Percentiles rank a stretch among this genome's conserved stretches.
Evolutionary conservation across 805 yeast species (phyloP).

Genomic region (Candida ponderosae): DNA sequence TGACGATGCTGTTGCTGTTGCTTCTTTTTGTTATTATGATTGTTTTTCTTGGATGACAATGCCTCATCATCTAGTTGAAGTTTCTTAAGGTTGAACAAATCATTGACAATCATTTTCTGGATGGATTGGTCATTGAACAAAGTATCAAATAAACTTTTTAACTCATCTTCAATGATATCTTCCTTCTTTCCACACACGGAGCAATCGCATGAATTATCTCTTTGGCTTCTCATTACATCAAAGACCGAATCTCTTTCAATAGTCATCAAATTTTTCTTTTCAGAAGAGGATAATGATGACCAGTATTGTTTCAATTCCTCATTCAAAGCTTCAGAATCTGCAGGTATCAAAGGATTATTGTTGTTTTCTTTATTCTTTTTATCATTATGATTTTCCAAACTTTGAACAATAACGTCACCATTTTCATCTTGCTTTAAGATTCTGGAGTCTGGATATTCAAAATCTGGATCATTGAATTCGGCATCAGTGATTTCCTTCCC

Average conservation of each 20-base stretch:
- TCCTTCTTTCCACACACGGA: conserved; percentile 71
- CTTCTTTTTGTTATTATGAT: background rate
- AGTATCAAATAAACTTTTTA: conserved; percentile 64
- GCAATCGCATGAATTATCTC: conserved; percentile 56
- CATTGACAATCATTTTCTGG: conserved; percentile 2
- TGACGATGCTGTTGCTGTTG: conserved; percentile 1
- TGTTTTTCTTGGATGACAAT: conserved; percentile 2
- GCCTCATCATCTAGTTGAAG: no score
- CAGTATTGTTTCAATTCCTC: conserved; percentile 37
- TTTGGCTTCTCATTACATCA: conserved; percentile 53
- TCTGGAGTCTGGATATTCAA: conserved; percentile 66
- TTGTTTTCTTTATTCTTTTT: conserved; percentile 10
- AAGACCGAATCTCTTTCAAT: conserved; percentile 66
- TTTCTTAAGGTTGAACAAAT: background rate
- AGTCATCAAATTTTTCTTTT: conserved; percentile 52
- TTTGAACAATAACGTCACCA: conserved; percentile 71
- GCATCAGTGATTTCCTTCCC: conserved; percentile 24
- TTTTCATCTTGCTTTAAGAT: conserved; percentile 63
- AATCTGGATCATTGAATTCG: conserved; percentile 44
- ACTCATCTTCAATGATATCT: conserved; percentile 63
- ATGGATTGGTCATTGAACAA: conserved; percentile 37
- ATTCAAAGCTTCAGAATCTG: conserved; percentile 13
- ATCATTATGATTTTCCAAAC: conserved; percentile 11
- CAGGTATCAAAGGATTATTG: conserved; percentile 14
- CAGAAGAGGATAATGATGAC: conserved; percentile 54